Conservation (phyloP, 2,329 filamentous ascomycete genomes). For the Monosporascus ibericus region DNA sequence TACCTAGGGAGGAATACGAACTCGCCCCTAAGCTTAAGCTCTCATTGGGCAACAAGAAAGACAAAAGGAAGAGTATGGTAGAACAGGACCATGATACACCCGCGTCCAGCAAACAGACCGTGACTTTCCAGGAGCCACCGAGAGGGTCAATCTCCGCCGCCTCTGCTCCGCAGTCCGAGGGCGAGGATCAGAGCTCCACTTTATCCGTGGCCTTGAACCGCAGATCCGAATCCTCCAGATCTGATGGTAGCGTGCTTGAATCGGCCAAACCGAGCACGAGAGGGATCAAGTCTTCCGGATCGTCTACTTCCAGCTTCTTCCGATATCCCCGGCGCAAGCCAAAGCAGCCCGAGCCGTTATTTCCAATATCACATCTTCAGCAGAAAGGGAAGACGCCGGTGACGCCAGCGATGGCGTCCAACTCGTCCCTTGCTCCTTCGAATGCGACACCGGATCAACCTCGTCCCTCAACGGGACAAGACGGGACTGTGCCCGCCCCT, state of each 20-base stretch:
- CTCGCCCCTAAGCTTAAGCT: conserved; percentile 10
- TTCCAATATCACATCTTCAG: conserved; percentile 80
- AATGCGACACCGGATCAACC: conserved; percentile 12
- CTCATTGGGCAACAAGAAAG: conserved; percentile 26
- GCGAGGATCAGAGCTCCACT: conserved; percentile 54
- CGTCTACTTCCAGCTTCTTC: conserved; percentile 58
- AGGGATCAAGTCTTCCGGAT: neutral
- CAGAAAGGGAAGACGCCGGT: conserved; percentile 52
- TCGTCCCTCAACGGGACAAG: conserved; percentile 23
- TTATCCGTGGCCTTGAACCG: conserved; percentile 60
- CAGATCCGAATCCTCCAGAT: conserved; percentile 81
- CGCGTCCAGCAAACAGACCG: conserved; percentile 34
- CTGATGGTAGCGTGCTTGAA: conserved; percentile 75
- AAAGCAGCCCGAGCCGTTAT: conserved; percentile 69
- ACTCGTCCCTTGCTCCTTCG: conserved; percentile 37
- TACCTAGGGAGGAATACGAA: conserved; percentile 31
- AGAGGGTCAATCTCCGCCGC: conserved; percentile 23
- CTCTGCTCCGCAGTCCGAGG: conserved; percentile 48
- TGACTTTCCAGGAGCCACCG: conserved; percentile 56
- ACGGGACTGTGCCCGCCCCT: conserved; percentile 27
- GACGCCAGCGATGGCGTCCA: conserved; percentile 29
- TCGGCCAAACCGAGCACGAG: conserved; percentile 53
- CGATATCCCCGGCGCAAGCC: conserved; percentile 70
- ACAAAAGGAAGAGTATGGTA: conserved; percentile 34
- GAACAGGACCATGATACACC: conserved; percentile 27